Evolutionary conservation across 495 filamentous ascomycete species (phyloP).

Genomic region (Aspergillus coremiiformis): DNA sequence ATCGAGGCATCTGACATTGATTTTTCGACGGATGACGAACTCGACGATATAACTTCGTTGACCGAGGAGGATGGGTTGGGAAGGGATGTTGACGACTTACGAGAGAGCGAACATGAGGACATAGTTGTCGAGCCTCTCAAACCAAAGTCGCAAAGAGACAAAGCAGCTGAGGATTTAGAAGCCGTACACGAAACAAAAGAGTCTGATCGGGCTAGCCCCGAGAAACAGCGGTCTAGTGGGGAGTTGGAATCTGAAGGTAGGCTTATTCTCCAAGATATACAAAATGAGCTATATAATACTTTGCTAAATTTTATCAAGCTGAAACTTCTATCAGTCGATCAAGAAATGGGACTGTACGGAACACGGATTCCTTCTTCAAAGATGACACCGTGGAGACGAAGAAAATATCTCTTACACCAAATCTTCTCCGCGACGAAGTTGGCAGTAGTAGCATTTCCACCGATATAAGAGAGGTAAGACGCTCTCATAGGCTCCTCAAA

Average conservation of each 20-base stretch:
- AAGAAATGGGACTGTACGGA: constrained; percentile 75
- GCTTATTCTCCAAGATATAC: background rate
- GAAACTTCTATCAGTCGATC: constrained; percentile 60
- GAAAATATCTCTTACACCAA: constrained; percentile 95
- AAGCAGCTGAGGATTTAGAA: constrained; percentile 25
- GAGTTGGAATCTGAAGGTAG: constrained; percentile 50
- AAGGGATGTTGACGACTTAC: constrained; percentile 32
- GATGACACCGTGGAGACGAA: constrained; percentile 91
- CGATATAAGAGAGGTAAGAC: constrained; percentile 57
- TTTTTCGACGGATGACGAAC: constrained; percentile 82
- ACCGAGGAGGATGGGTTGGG: constrained; percentile 46
- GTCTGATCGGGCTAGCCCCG: constrained; percentile 24
- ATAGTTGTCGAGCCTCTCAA: constrained; percentile 43
- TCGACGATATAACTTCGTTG: constrained; percentile 48
- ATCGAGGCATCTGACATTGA: constrained; percentile 87
- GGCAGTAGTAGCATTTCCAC: constrained; percentile 48
- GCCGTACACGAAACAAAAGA: constrained; percentile 24
- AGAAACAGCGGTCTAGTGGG: constrained; percentile 51
- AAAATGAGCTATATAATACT: background rate
- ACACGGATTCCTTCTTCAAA: constrained; percentile 94
- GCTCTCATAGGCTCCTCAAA: constrained; percentile 27
- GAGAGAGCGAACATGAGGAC: constrained; percentile 31
- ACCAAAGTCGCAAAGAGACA: constrained; percentile 34
- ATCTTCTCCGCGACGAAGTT: constrained; percentile 81
- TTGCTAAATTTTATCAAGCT: constrained; percentile 12